Conservation (phyloP, 2,329 filamentous ascomycete genomes). For the Coniochaeta sp. region DNA sequence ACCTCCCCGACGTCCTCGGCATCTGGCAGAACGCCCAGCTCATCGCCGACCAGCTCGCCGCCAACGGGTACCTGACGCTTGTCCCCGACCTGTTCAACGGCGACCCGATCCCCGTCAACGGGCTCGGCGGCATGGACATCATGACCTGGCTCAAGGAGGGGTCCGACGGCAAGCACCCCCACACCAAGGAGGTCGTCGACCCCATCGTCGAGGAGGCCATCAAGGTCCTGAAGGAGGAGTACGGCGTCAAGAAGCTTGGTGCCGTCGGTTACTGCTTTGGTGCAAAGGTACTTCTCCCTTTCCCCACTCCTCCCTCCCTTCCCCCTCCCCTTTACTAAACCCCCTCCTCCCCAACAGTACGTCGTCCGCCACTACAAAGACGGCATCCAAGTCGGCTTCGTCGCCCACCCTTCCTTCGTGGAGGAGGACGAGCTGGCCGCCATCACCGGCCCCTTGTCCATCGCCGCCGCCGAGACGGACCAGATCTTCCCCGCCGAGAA, state of each 20-base stretch:
- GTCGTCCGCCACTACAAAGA: slow-evolving; percentile 58
- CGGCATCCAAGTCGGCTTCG: slow-evolving; percentile 63
- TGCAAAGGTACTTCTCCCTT: slow-evolving; percentile 45
- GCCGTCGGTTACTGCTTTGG: slow-evolving; percentile 71
- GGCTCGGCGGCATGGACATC: slow-evolving; percentile 33
- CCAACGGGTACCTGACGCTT: slow-evolving; percentile 62
- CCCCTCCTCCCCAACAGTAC: no score
- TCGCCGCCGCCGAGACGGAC: slow-evolving; percentile 59
- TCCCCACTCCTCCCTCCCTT: no score
- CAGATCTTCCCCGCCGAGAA: slow-evolving; percentile 57
- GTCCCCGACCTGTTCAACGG: slow-evolving; percentile 67
- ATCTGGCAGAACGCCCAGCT: slow-evolving; percentile 54
- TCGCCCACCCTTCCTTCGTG: slow-evolving; percentile 76
- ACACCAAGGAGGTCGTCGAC: slow-evolving; percentile 37
- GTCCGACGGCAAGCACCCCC: slow-evolving; percentile 39
- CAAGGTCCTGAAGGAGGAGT: slow-evolving; percentile 49
- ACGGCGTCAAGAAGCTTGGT: slow-evolving; percentile 52
- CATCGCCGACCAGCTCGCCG: slow-evolving; percentile 68
- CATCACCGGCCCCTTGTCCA: slow-evolving; percentile 61
- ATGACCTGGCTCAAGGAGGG: slow-evolving; percentile 35
- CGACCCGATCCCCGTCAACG: slow-evolving; percentile 51
- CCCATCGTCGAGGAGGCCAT: slow-evolving; percentile 43
- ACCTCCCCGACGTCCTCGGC: slow-evolving; percentile 41
- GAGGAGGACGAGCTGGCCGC: slow-evolving; percentile 56
- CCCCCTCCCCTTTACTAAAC: no score